Conservation (phyloP, 441 rosid species). For the Pelargonium fulgidum region DNA sequence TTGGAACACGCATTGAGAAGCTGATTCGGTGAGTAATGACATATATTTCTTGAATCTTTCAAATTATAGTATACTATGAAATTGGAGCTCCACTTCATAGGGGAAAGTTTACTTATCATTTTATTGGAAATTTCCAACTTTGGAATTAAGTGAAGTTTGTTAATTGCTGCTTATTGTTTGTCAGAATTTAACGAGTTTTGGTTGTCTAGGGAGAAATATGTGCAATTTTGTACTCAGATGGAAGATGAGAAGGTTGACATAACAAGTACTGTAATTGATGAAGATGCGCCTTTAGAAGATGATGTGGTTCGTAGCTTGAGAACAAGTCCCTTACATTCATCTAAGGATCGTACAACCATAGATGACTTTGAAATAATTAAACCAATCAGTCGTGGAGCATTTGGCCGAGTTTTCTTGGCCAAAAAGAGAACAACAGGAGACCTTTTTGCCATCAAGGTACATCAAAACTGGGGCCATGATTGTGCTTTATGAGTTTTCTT, state of each 20-base stretch:
- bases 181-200: slow-evolving; percentile 19
- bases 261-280: slow-evolving; percentile 77
- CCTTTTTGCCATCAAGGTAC: slow-evolving; percentile 94
- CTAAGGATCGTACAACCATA: slow-evolving; percentile 87
- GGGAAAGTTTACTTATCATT: slow-evolving; percentile 7
- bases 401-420: slow-evolving; percentile 95
- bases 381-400: slow-evolving; percentile 98
- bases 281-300: slow-evolving; percentile 94
- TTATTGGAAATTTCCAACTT: slow-evolving; percentile 13
- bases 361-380: slow-evolving; percentile 98
- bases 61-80: not conserved
- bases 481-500: slow-evolving; percentile 2
- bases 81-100: slow-evolving; percentile 2
- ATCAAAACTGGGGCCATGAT: slow-evolving; percentile 8
- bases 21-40: slow-evolving; percentile 59
- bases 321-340: slow-evolving; percentile 76
- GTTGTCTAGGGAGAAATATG: slow-evolving; percentile 78
- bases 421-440: slow-evolving; percentile 98
- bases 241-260: slow-evolving; percentile 87
- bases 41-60: slow-evolving; percentile 15
- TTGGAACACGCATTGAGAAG: slow-evolving; percentile 92
- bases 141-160: slow-evolving; percentile 14
- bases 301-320: slow-evolving; percentile 92
- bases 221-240: slow-evolving; percentile 86
- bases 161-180: slow-evolving; percentile 14